These are phyloP conservation scores for Helicosporidium sp. DNA, from an alignment of 139 green algal species.

Conservation along the genomic window DNA sequence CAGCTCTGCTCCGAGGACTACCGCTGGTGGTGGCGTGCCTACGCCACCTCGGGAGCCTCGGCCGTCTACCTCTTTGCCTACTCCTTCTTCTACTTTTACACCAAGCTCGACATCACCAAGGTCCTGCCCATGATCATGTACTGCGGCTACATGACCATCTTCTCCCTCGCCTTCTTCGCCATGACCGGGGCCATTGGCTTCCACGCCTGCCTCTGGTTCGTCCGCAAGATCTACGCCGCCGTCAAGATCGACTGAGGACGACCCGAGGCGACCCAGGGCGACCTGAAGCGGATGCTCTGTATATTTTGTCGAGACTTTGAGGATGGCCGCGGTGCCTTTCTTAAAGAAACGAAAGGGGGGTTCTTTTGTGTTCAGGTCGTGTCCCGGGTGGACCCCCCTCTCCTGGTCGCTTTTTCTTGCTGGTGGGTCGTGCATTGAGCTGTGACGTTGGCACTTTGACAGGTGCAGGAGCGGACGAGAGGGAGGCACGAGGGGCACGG, in stretches of 20 bases:
- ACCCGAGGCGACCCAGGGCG: too few species aligned
- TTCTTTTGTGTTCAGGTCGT: too few species aligned
- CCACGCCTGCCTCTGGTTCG: constrained; percentile 75
- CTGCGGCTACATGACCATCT: constrained; percentile 89
- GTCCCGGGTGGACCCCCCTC: too few species aligned
- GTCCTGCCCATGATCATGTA: constrained; percentile 69
- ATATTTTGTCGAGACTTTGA: too few species aligned
- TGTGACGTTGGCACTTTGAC: too few species aligned
- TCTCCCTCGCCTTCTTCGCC: constrained; percentile 63
- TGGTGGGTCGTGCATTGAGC: too few species aligned
- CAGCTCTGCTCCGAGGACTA: constrained; percentile 79
- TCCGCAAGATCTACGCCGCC: constrained; percentile 65
- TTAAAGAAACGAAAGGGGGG: too few species aligned
- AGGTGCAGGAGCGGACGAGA: too few species aligned
- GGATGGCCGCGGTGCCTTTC: too few species aligned
- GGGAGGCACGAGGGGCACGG: too few species aligned
- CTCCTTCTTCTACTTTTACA: constrained; percentile 90
- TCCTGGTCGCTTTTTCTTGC: too few species aligned
- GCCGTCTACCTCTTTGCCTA: constrained; percentile 94
- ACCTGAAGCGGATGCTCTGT: too few species aligned
- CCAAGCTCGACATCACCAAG: constrained; percentile 89
- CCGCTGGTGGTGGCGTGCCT: constrained; percentile 89
- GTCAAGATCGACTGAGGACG: constrained; percentile 89
- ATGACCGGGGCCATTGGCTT: constrained; percentile 85
- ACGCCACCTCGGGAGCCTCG: constrained; percentile 73